Evolutionary conservation across 257 asterid genomes (phyloP), one percentile per base, ranked within the genome.

Genomic region (Anisodus tanguticus): DNA sequence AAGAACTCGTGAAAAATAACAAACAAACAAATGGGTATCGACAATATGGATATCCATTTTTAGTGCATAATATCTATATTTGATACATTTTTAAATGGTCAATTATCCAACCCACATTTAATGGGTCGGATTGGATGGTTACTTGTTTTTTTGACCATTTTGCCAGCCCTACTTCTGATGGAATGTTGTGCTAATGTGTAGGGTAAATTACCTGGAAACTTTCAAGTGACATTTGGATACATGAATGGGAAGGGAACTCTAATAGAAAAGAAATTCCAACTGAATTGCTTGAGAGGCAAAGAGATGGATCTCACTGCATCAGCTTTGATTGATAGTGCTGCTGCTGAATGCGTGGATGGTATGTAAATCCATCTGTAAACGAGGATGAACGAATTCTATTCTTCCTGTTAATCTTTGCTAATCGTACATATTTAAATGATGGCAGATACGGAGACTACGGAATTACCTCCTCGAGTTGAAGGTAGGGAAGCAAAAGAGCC

Each of bases 221-320:
- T 81, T 82, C 90, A 90, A 49, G 83, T 85, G 84, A 82, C 35
- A 86, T 82, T 81, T 57, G 89, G 91, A 26, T 69, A 77, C 93
- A 90, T 82, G 76, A 79, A 53, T 69, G 31, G 79, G 68, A 85
- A 81, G 88, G 90, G 88, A 82, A 84, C 22, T 59, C 88, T 82
- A 69, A 83, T 70, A 79, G 81, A 68, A 82, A 87, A 82, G 86
- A 85, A 57, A 80, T 90, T 92, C 71, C 89, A 88, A 86, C 62
- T 89, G 39, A 87, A 87, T 84, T 91, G 97, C 89, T 83, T 79
- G 47, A 91, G 88, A 76, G 90, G 85, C 90, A 91, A 84, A 86
- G 93, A 86, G 87, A 91, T 94, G 93, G 94, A 93, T 79, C 85
- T 90, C 86, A 86, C 91, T 54, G 79, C 88, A 57, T 84, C 95